Evolutionary conservation across 2,329 filamentous ascomycete genomes (phyloP).

Genomic region (Shiraia bambusicola): DNA sequence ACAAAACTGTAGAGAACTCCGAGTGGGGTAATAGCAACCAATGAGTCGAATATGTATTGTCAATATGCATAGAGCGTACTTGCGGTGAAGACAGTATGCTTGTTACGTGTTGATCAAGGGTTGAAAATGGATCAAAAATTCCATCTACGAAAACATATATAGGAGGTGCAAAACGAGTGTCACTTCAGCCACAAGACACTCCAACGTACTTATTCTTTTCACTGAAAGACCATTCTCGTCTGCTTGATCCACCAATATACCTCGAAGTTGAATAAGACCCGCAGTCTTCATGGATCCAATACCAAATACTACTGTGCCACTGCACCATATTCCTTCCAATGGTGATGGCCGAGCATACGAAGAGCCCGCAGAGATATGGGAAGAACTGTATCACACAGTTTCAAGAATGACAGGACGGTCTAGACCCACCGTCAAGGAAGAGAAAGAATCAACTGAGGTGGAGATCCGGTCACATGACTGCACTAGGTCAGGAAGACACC

Average conservation of each 20-base stretch:
- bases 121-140: conserved; percentile 9
- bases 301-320: conserved; percentile 28
- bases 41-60: no score
- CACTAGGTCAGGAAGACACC: conserved; percentile 9
- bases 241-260: no score
- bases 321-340: conserved; percentile 20
- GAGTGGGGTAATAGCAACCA: no score
- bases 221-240: no score
- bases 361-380: conserved; percentile 23
- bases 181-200: no score
- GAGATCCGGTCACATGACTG: conserved; percentile 7
- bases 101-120: neutral
- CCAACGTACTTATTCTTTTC: no score
- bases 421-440: conserved; percentile 11
- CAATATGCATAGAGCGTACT: no score
- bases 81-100: no score
- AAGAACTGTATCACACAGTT: conserved; percentile 18
- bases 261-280: no score
- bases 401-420: conserved; percentile 25
- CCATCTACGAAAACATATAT: conserved; percentile 3
- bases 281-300: conserved; percentile 35
- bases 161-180: no score
- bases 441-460: conserved; percentile 12
- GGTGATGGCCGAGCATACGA: conserved; percentile 7
- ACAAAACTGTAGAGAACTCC: no score